Base-by-base conservation (phyloP, 345 rosid species). In the Pugionium cornutum region DNA sequence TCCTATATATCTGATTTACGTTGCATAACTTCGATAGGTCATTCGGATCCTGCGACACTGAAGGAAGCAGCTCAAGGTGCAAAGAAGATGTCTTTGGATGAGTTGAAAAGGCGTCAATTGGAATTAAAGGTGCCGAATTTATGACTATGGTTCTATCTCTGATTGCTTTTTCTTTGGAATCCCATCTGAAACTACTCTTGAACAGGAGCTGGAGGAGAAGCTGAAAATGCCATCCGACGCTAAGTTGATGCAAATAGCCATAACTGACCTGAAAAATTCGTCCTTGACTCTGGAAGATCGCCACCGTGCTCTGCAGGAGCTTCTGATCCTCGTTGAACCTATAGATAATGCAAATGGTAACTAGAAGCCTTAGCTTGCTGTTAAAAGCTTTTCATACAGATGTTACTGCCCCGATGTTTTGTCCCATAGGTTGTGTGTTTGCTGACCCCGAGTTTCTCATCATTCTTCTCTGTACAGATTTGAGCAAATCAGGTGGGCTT, bases 281-380 rank as follows among this genome's bases (percentile, higher is more conserved):
- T 80, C 92, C 40, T 63, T 85, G 72, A 72, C 97, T 70, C 77
- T 88, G 68, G 89, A 85, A 62, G 92, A 86, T 76, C 90, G 70
- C 58, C 80, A 79, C 58, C 89, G 96, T 64, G 97, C 97, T 11
- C 71, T 94, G 64, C 79, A 85, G 42, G 99, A 94, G 67, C 90
- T 94, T 69, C 73, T 88, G 68, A 43, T 83, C 53, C 97, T 94
- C 39, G 99, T 89, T 49, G 97, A 89, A 75, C 92, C 99, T 34
- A 81, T 88, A 3, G 97, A 94, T 82, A 94, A 94, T 77, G 96
- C 97, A 8, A 88, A 92, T 78, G 96, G 97, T 89, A 81, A 68
- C 4, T 7, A 1, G 7, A 51, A 46, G 9, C 39, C 2, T 9
- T 11, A 31, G 3, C 34, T 48, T 31, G 7, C 4, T 67, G 3